Evolutionary conservation across 768 basidiomycete species (phyloP), one percentile per base, ranked within the genome.

Genomic region (Termitomyces sp.): DNA sequence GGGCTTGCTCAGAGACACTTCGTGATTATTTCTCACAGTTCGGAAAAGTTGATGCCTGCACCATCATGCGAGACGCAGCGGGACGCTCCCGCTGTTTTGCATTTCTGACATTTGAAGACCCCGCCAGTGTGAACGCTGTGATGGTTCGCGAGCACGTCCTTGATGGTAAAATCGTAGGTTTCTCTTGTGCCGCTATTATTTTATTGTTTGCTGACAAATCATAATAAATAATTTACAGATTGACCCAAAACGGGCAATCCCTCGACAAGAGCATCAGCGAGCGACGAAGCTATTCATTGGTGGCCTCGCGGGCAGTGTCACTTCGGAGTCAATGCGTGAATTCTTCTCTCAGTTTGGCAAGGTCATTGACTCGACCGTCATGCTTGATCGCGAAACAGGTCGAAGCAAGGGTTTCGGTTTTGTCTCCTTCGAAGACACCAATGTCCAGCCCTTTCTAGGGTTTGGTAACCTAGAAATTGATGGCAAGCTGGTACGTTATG

Each of bases 231-330:
- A 37, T 38, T 21, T 7, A 21, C 68, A 99, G 96, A 99, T 99
- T 70, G 97, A 99, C 67, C 97, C 97, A n/a, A 99, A 99, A 75
- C 86, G 96, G 54, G 97, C 97, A 2, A 97, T 98, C 62, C 97
- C 97, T 10, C 82, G 95, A 59, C 91, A 95, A 70, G 97, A 98
- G 59, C 95, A 97, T 65, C 88, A 91, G 61, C 82, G 90, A 11
- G 91, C 92, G 10, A 93, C 93, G 21, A 98, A 98, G 67, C 76
- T 98, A 45, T 99, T 99, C 68, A 95, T 99, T 35, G 96, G 97
- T 44, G 94, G 95, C 21, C 80, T 99, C 1, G 89, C 95, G 2
- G 87, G 89, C 17, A 86, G 86, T 54, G 94, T 98, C 35, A 98
- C 94, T 5, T 92, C 91, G 21, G 94, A 97, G 65, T 89, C 87